phyloP scores from a whole-genome alignment of 1,139 yeast genomes.

The Hyphopichia buzzinii region DNA sequence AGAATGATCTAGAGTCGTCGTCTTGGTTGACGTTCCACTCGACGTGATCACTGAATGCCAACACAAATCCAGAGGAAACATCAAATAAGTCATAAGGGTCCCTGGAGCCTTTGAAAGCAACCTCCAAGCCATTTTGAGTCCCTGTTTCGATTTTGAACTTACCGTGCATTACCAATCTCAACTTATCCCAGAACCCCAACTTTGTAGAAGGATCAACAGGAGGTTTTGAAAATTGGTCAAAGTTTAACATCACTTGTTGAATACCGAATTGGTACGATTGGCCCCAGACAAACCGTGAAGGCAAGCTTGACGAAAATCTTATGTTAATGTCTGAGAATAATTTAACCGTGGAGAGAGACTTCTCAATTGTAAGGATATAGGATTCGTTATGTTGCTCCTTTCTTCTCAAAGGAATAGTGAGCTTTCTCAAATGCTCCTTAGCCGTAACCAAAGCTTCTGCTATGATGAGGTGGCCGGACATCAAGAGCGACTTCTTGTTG shows the following conservation, averaged over 20 bases:
- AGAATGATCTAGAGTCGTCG: constrained; percentile 39
- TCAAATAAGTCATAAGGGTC: constrained; percentile 45
- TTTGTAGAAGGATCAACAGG: constrained; percentile 65
- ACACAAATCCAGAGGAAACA: constrained; percentile 39
- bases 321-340: constrained; percentile 62
- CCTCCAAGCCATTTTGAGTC: constrained; percentile 45
- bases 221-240: constrained; percentile 82
- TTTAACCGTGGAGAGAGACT: constrained; percentile 77
- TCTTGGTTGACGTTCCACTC: constrained; percentile 40
- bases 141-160: constrained; percentile 28
- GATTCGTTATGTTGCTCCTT: constrained; percentile 31
- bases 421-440: constrained; percentile 52
- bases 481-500: constrained; percentile 26
- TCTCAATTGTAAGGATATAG: constrained; percentile 64
- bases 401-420: constrained; percentile 59
- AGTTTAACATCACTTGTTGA: constrained; percentile 73
- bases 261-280: constrained; percentile 81
- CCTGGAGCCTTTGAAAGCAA: constrained; percentile 49
- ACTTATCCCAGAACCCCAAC: constrained; percentile 61
- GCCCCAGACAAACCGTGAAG: constrained; percentile 83
- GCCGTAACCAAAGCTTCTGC: constrained; percentile 43
- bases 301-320: constrained; percentile 51
- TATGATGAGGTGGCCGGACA: constrained; percentile 46
- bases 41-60: constrained; percentile 37
- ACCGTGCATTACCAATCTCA: constrained; percentile 50